Conservation (phyloP, 2,329 filamentous ascomycete genomes). For the Fusarium sp. region DNA sequence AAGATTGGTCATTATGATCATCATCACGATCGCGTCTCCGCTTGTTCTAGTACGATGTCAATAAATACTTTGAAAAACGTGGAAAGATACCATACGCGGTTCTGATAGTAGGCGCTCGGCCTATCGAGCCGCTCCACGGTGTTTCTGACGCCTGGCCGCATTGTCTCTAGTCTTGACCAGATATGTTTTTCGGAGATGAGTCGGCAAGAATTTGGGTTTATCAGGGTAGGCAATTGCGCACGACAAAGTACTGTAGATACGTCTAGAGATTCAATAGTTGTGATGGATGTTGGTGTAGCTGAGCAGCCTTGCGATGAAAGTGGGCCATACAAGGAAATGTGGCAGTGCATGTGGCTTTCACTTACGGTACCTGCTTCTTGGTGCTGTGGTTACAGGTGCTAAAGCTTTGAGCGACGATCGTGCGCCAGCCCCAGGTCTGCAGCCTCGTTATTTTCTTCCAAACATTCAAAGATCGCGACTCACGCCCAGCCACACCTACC, state of each 20-base stretch:
- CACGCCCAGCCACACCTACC: background rate
- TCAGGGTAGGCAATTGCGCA: background rate
- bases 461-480: constrained; percentile 18
- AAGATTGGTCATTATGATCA: constrained; percentile 59
- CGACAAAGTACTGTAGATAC: constrained; percentile 1
- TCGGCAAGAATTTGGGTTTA: background rate
- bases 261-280: constrained; percentile 6
- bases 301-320: constrained; percentile 26
- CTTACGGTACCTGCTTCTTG: constrained; percentile 6
- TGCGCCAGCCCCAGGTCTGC: constrained; percentile 36
- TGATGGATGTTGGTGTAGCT: constrained; percentile 31
- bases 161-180: constrained; percentile 41
- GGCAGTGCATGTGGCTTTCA: constrained; percentile 31
- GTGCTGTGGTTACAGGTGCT: constrained; percentile 30
- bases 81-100: constrained; percentile 70
- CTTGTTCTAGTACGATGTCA: constrained; percentile 70
- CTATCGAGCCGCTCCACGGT: constrained; percentile 94
- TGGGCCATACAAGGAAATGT: constrained; percentile 16
- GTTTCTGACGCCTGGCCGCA: constrained; percentile 65
- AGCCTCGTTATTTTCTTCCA: constrained; percentile 40
- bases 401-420: constrained; percentile 23
- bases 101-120: constrained; percentile 92
- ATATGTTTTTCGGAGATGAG: background rate
- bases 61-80: background rate
- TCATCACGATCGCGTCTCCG: constrained; percentile 74